Conservation (phyloP, 2,329 filamentous ascomycete genomes). For the Penicillium sp. region DNA sequence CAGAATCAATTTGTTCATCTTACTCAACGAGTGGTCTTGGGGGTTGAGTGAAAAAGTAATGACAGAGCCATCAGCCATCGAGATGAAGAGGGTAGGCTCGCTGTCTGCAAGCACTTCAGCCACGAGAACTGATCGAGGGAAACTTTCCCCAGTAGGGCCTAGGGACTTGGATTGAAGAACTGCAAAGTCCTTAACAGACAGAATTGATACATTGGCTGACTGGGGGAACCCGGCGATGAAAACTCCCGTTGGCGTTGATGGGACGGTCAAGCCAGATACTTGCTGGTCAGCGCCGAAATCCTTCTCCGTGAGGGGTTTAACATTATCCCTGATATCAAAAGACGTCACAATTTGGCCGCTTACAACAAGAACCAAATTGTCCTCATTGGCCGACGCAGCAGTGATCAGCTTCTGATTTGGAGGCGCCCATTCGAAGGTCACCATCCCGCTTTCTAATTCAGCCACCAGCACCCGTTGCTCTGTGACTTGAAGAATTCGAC, state of each 20-base stretch:
- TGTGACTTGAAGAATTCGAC: slow-evolving; percentile 74
- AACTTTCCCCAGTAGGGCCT: slow-evolving; percentile 66
- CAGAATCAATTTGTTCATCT: slow-evolving; percentile 77
- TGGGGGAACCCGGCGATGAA: slow-evolving; percentile 88
- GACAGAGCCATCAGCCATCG: slow-evolving; percentile 89
- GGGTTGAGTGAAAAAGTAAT: slow-evolving; percentile 74
- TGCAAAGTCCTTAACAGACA: slow-evolving; percentile 66
- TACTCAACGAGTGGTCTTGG: slow-evolving; percentile 61
- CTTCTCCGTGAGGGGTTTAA: slow-evolving; percentile 60
- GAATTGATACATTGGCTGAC: slow-evolving; percentile 72
- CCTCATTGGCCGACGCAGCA: slow-evolving; percentile 70
- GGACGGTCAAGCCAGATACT: slow-evolving; percentile 79
- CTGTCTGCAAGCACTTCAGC: slow-evolving; percentile 69
- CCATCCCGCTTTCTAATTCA: slow-evolving; percentile 53
- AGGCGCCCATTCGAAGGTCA: slow-evolving; percentile 49
- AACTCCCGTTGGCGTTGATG: slow-evolving; percentile 60
- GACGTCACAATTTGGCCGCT: slow-evolving; percentile 72
- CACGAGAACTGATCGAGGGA: slow-evolving; percentile 78
- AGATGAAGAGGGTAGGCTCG: slow-evolving; percentile 76
- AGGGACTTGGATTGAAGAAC: slow-evolving; percentile 65
- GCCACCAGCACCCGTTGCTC: slow-evolving; percentile 61
- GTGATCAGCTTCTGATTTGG: slow-evolving; percentile 61
- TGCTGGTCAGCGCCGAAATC: slow-evolving; percentile 68
- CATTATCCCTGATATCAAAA: slow-evolving; percentile 60
- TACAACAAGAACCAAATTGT: slow-evolving; percentile 69